Base-by-base conservation (phyloP, 192 early-diverging fungal genomes). In the Phycomyces blakesleeanus region DNA sequence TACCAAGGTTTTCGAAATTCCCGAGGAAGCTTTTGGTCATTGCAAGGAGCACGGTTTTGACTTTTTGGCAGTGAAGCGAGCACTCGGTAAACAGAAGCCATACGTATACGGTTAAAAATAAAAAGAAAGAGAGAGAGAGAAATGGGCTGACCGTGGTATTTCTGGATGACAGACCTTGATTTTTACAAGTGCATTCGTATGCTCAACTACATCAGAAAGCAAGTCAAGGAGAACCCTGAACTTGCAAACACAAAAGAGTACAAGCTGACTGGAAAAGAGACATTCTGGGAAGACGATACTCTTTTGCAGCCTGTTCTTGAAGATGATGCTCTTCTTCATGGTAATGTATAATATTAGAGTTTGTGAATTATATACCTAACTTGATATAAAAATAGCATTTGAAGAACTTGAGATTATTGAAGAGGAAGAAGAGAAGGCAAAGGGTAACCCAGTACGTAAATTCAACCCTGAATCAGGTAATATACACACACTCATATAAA, bases 151-250 rank as follows among this genome's bases (percentile, higher is more conserved):
- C 12, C 51, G 24, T 58, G 11, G 6, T 41, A 47, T 68, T 12
- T 34, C 52, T 10, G 2, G 15, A 41, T 57, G 10, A 37, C 47
- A 84, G 75, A 72, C 18, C 82, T 97, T 15, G 92, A 95, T 61
- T 95, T 95, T 70, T 97, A 97, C 80, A 87, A 87, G 47, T 87
- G 87, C 41, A 90, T 92, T 58, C 73, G 80, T 12, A 60, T 91
- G 62, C 86, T 92, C 71, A 92, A 92, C 67, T 88, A 84, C 63
- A 77, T 90, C 49, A 78, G 90, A 14, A 42, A 71, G 8, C 59
- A 67, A 25, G 65, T 62, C 16, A 49, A 61, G n/a, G 5, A 29
- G 9, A 53, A 68, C 16, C 62, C 63, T 34, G 47, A 66, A 52
- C 41, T 75, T 18, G 66, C 55, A 4, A 56, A 18, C 18, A 59